Evolutionary conservation across 2,329 filamentous ascomycete genomes (phyloP).

Genomic region (Ophiocordyceps camponoti-saundersi): DNA sequence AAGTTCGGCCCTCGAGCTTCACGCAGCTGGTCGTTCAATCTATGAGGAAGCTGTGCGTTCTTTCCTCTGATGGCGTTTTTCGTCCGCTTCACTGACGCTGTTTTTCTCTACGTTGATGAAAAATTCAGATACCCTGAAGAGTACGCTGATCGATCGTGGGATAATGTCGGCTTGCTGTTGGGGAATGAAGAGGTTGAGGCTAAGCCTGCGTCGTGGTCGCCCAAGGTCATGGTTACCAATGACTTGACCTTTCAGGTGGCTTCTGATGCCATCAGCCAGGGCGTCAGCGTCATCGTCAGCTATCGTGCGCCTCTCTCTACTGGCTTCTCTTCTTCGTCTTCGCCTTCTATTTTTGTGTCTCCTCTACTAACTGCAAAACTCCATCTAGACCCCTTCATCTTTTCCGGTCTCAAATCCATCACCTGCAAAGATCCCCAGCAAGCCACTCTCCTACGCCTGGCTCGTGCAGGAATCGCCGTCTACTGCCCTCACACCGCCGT

Average conservation of each 20-base stretch:
- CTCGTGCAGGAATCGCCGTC: slow-evolving; percentile 77
- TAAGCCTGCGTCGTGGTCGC: slow-evolving; percentile 3
- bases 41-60: slow-evolving; percentile 58
- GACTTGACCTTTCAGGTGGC: slow-evolving; percentile 82
- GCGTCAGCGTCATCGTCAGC: slow-evolving; percentile 65
- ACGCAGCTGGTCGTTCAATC: slow-evolving; percentile 51
- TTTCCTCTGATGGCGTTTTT: not conserved
- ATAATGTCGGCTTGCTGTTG: slow-evolving; percentile 80
- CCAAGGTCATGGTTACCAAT: slow-evolving; percentile 48
- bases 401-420: slow-evolving; percentile 77
- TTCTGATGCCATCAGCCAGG: slow-evolving; percentile 67
- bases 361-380: not conserved
- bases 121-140: slow-evolving; percentile 72
- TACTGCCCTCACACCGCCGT: slow-evolving; percentile 94
- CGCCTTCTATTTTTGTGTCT: no score
- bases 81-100: not conserved
- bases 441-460: slow-evolving; percentile 63
- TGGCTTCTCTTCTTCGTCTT: not conserved
- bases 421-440: slow-evolving; percentile 78
- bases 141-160: slow-evolving; percentile 78
- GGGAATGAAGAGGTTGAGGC: slow-evolving; percentile 21
- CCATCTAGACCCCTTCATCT: slow-evolving; percentile 76
- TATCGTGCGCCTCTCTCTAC: slow-evolving; percentile 46
- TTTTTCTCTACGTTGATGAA: not conserved
- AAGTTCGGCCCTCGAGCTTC: slow-evolving; percentile 22